Percentiles rank a stretch among this genome's conserved stretches.
Conservation (phyloP, 345 rosid genomes). For the Dovyalis caffra region DNA sequence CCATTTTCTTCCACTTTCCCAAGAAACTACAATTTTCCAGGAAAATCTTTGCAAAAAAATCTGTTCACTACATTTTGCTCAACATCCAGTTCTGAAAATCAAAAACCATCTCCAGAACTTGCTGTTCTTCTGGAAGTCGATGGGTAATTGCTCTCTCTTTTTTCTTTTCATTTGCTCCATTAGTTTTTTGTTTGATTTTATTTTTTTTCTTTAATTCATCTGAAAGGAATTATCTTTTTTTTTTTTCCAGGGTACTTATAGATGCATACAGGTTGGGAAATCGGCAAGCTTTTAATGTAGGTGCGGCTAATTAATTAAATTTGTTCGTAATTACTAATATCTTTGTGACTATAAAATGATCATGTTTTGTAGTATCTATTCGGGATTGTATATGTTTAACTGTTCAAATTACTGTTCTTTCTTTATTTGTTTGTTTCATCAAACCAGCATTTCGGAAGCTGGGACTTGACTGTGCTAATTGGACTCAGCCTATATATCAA, state of each 20-base stretch:
- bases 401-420: conserved; percentile 15
- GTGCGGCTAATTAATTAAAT: conserved; percentile 38
- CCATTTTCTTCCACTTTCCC: conserved; percentile 29
- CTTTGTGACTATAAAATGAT: not conserved
- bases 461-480: conserved; percentile 95
- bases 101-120: conserved; percentile 48
- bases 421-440: conserved; percentile 4
- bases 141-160: conserved; percentile 44
- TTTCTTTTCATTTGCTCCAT: not conserved
- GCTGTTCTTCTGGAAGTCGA: conserved; percentile 90
- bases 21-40: conserved; percentile 20
- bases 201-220: not conserved
- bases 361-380: not conserved
- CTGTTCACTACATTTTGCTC: conserved; percentile 45
- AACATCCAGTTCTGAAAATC: conserved; percentile 24
- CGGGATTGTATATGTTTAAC: conserved; percentile 6
- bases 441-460: conserved; percentile 87
- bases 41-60: conserved; percentile 29
- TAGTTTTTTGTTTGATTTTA: not conserved
- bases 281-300: conserved; percentile 82
- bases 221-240: not conserved
- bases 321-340: too few species aligned
- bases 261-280: conserved; percentile 78
- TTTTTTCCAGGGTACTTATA: conserved; percentile 61
- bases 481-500: conserved; percentile 78